Evolutionary conservation across 768 basidiomycete genomes (phyloP), one percentile per base, ranked within the genome.

Genomic region (Russula griseocarnosa): DNA sequence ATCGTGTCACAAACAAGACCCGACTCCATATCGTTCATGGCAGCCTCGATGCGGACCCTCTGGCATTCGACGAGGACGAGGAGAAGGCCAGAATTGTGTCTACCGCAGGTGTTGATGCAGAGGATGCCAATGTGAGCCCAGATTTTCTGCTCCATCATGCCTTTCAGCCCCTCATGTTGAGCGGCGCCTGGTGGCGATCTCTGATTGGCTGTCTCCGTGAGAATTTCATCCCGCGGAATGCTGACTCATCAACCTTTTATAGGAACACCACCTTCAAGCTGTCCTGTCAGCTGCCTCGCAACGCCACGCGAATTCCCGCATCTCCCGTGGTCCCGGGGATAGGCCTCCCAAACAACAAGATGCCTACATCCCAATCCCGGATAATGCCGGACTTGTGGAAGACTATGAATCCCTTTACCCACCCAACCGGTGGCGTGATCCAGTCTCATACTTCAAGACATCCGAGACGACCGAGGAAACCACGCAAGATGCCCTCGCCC

Each of bases 1-100:
- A 91, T 78, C 86, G 90, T 74, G 87, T 94, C 78, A 94, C 90
- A 74, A 92, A 93, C 80, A 94, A 94, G 81, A 91, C 89, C 71
- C 86, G 90, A 66, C 88, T 94, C 73, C 89, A 84, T 79, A 86
- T 94, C 78, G 78, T 86, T 72, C 84, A 86, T 75, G 92, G 90
- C 65, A 84, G 83, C 74, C 83, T 90, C 78, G 91, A 93, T 71
- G 86, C 85, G 36, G 91, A 92, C 73, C 81, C 86, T 46, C 78
- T 90, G 68, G 82, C 90, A 62, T 85, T 90, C 68, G 90, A 91
- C 54, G 92, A 93, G 71, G 92, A 94, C 70, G 88, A 91, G 70
- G 88, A 90, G 78, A 89, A 88, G 81, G 88, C 87, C 70, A 82
- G 85, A 74, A 84, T 87, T 67, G 84, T 92, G 67, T 86, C 77